These are phyloP conservation scores for Corchorus capsularis DNA, from an alignment of 345 rosid species.

Conservation along the genomic window DNA sequence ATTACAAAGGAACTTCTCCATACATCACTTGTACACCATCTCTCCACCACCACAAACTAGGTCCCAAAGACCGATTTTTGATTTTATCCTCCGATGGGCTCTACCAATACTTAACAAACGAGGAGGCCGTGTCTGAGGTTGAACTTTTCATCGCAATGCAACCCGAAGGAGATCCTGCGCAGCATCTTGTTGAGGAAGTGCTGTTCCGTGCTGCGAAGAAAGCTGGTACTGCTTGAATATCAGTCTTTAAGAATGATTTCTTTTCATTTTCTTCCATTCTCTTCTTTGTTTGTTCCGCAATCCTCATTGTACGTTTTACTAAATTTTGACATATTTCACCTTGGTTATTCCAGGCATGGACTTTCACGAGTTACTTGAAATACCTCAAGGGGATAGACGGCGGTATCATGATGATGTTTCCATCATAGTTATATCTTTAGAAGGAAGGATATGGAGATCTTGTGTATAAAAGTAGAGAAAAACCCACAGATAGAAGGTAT, in stretches of 20 bases:
- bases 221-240: conserved; percentile 62
- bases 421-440: conserved; percentile 82
- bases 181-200: conserved; percentile 87
- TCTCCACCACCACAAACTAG: conserved; percentile 82
- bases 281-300: too few relatives aligned
- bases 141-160: conserved; percentile 81
- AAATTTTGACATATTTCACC: background rate
- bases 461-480: conserved; percentile 61
- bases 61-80: conserved; percentile 80
- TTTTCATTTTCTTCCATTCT: background rate
- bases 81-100: conserved; percentile 91
- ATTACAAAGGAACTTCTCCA: conserved; percentile 78
- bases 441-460: conserved; percentile 97
- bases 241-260: background rate
- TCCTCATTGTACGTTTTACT: background rate
- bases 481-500: conserved; percentile 20
- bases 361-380: conserved; percentile 80
- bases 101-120: conserved; percentile 90
- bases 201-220: conserved; percentile 94
- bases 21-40: conserved; percentile 82
- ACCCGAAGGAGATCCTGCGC: conserved; percentile 99
- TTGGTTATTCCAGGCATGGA: conserved; percentile 70
- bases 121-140: conserved; percentile 90
- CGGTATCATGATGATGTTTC: conserved; percentile 94
- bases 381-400: conserved; percentile 91